Percentiles rank a stretch among this genome's conserved stretches.
phyloP scores from a whole-genome alignment of 441 rosid species.

The Brassica balearica region DNA sequence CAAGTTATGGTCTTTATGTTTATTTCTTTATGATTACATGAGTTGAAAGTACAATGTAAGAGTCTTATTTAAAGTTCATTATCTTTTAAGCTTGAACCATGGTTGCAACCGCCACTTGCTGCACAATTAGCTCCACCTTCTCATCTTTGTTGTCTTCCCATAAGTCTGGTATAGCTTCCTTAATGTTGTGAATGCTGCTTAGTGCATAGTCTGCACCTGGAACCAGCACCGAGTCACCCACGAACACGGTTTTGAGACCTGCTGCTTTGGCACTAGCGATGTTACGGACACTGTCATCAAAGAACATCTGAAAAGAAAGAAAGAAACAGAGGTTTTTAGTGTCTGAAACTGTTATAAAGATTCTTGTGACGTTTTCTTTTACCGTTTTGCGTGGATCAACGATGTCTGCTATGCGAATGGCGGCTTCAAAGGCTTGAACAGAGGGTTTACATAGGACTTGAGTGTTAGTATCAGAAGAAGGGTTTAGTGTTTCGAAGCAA shows the following conservation, averaged over 20 bases:
- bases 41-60: conserved; percentile 32
- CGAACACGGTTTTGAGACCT: conserved; percentile 79
- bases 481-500: conserved; percentile 77
- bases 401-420: conserved; percentile 53
- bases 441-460: conserved; percentile 60
- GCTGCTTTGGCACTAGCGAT: conserved; percentile 79
- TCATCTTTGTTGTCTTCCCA: conserved; percentile 75
- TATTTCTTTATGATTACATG: conserved; percentile 18
- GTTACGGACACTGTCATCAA: conserved; percentile 89
- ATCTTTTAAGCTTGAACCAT: conserved; percentile 62
- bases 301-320: conserved; percentile 64
- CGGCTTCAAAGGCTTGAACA: conserved; percentile 58
- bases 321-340: neutral
- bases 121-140: conserved; percentile 65
- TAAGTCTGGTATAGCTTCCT: conserved; percentile 79
- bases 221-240: conserved; percentile 64
- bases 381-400: conserved; percentile 67
- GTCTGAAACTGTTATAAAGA: neutral
- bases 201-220: conserved; percentile 81
- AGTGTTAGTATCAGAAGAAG: conserved; percentile 32
- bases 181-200: conserved; percentile 78
- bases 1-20: conserved; percentile 3
- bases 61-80: neutral
- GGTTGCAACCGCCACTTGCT: conserved; percentile 59
- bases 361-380: conserved; percentile 9